Percentiles rank a stretch among this genome's conserved stretches.
phyloP scores from a whole-genome alignment of 2,329 filamentous ascomycete genomes.

The Didymellaceae sp. region DNA sequence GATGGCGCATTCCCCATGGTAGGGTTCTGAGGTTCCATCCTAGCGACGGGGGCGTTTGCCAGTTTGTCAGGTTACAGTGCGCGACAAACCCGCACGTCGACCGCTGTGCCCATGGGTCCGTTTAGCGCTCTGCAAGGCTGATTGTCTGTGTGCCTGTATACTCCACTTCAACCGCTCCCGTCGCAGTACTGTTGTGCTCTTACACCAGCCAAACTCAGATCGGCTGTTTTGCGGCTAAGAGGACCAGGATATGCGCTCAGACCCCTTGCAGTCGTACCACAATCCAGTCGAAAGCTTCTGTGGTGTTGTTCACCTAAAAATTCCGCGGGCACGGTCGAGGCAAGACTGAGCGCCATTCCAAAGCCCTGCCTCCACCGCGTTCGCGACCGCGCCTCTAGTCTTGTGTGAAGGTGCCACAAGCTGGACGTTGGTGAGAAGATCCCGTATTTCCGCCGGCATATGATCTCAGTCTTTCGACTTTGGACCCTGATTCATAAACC shows the following conservation, averaged over 20 bases:
- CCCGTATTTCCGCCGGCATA: slow-evolving; percentile 30
- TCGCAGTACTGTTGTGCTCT: slow-evolving; percentile 24
- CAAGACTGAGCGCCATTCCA: slow-evolving; percentile 41
- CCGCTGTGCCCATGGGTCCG: slow-evolving; percentile 22
- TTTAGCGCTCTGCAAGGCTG: slow-evolving; percentile 36
- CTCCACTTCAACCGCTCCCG: slow-evolving; percentile 23
- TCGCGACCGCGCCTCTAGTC: slow-evolving; percentile 41
- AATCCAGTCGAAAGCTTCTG: slow-evolving; percentile 35
- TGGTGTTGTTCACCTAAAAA: slow-evolving; percentile 23
- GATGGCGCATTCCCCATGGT: slow-evolving; percentile 32
- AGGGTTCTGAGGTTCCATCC: slow-evolving; percentile 41
- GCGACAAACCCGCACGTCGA: slow-evolving; percentile 30
- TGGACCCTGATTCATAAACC: slow-evolving; percentile 44
- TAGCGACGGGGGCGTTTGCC: slow-evolving; percentile 32
- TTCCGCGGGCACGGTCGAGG: slow-evolving; percentile 33
- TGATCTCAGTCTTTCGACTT: slow-evolving; percentile 19
- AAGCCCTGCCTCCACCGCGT: slow-evolving; percentile 43
- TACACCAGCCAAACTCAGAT: slow-evolving; percentile 22
- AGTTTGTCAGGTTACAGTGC: slow-evolving; percentile 44
- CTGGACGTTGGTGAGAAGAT: slow-evolving; percentile 34
- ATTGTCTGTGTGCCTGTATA: slow-evolving; percentile 23
- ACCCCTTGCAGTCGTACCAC: slow-evolving; percentile 39
- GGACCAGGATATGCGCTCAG: slow-evolving; percentile 18
- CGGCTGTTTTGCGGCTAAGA: slow-evolving; percentile 19
- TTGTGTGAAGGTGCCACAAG: slow-evolving; percentile 38